Evolutionary conservation across 2,329 filamentous ascomycete species (phyloP).

Genomic region (Epichloe glyceriae): DNA sequence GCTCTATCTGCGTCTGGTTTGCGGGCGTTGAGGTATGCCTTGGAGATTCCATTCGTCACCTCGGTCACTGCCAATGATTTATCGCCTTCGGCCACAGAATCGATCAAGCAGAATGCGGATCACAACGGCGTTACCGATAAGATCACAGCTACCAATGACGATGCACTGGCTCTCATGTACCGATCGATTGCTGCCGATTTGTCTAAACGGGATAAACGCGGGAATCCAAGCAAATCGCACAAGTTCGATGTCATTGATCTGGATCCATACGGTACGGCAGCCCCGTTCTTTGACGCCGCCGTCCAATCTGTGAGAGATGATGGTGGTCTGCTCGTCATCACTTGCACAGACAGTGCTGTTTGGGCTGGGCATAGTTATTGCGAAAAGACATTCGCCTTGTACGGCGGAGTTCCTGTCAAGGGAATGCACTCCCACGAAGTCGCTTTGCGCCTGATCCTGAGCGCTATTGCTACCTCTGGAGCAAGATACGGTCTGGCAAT

Average conservation of each 20-base stretch:
- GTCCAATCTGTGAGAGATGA: conserved; percentile 73
- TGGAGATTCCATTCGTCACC: conserved; percentile 77
- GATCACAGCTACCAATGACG: conserved; percentile 62
- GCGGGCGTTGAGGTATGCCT: conserved; percentile 78
- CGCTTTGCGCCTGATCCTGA: conserved; percentile 73
- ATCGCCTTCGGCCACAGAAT: conserved; percentile 59
- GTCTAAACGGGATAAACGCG: conserved; percentile 26
- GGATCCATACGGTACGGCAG: conserved; percentile 89
- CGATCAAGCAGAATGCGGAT: conserved; percentile 72
- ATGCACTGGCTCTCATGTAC: conserved; percentile 91
- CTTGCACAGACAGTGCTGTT: conserved; percentile 90
- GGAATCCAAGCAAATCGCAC: conserved; percentile 26
- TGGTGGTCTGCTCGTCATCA: conserved; percentile 84
- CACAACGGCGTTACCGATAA: conserved; percentile 66
- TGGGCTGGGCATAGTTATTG: conserved; percentile 91
- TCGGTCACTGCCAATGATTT: conserved; percentile 84
- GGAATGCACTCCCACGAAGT: conserved; percentile 79
- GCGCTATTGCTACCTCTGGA: conserved; percentile 67
- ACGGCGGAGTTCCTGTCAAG: conserved; percentile 80
- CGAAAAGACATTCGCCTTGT: conserved; percentile 89
- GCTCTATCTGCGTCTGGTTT: conserved; percentile 89
- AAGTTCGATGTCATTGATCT: conserved; percentile 91
- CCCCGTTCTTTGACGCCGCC: conserved; percentile 82
- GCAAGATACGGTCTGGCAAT: conserved; percentile 78
- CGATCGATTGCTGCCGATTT: conserved; percentile 44